These are phyloP conservation scores for Lentinus polychrous DNA, from an alignment of 1,284 basidiomycete species.

Conservation along the genomic window DNA sequence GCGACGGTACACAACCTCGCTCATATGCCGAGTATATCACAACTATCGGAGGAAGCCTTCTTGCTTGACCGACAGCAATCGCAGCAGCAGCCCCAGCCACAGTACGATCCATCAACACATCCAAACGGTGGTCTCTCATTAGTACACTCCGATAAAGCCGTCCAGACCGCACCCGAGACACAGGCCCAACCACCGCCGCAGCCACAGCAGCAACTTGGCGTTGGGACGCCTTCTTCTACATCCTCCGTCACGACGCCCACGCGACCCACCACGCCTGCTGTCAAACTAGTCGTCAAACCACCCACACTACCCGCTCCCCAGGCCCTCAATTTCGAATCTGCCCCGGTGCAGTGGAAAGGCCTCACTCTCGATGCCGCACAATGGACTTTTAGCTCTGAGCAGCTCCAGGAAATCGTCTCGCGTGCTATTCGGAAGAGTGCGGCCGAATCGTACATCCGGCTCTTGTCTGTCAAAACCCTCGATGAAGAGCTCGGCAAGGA, in stretches of 20 bases:
- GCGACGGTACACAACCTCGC: not conserved
- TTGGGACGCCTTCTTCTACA: not conserved
- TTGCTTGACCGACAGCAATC: not conserved
- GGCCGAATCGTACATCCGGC: slow-evolving; percentile 63
- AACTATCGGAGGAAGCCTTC: slow-evolving; percentile 3
- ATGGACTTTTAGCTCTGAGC: slow-evolving; percentile 63
- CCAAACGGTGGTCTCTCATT: not conserved
- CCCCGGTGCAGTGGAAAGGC: slow-evolving; percentile 54
- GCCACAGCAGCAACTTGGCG: not conserved
- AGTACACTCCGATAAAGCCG: slow-evolving; percentile 10
- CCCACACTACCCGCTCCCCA: slow-evolving; percentile 37
- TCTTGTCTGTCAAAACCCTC: slow-evolving; percentile 54
- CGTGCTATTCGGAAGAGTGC: slow-evolving; percentile 66
- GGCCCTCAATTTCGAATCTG: slow-evolving; percentile 47
- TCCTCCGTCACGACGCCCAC: slow-evolving; percentile 15
- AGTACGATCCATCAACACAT: not conserved
- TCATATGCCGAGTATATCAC: slow-evolving; percentile 10
- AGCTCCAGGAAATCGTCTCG: slow-evolving; percentile 69
- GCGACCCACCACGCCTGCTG: slow-evolving; percentile 20
- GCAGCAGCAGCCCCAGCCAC: too few species aligned
- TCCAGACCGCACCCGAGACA: slow-evolving; percentile 5
- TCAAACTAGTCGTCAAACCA: slow-evolving; percentile 20
- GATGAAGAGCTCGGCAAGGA: slow-evolving; percentile 54
- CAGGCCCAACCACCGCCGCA: not conserved
- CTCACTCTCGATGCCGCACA: slow-evolving; percentile 67